phyloP scores from a whole-genome alignment of 352 stramenopile genomes.

The Aphanomyces stellatus region DNA sequence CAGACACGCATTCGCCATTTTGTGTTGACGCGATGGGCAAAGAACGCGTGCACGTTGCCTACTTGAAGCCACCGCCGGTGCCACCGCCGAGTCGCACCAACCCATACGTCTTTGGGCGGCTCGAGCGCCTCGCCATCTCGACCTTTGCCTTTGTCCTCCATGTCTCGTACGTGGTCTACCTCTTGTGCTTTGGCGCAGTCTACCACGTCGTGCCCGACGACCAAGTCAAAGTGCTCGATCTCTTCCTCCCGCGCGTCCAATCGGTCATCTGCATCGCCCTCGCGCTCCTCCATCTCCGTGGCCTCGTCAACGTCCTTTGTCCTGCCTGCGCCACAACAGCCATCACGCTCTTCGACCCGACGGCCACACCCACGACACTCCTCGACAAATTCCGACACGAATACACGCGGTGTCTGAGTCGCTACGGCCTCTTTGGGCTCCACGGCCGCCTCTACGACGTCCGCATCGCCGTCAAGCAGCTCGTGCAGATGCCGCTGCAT shows the following conservation, averaged over 20 bases:
- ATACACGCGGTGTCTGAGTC: neutral
- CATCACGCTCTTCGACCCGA: neutral
- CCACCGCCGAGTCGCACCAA: no score
- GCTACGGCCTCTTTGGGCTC: conserved; percentile 7
- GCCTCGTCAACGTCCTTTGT: neutral
- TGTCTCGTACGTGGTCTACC: neutral
- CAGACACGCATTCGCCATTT: no score
- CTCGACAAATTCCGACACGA: neutral
- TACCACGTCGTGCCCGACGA: neutral
- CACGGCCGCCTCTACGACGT: conserved; percentile 1
- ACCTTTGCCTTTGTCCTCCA: neutral
- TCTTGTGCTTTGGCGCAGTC: neutral
- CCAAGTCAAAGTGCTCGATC: neutral
- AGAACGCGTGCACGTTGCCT: no score
- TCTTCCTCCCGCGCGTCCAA: neutral
- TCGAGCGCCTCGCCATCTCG: neutral
- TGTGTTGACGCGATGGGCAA: no score
- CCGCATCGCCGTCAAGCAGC: neutral
- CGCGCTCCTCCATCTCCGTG: neutral
- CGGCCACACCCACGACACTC: neutral
- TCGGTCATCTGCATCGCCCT: neutral
- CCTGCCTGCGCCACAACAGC: neutral
- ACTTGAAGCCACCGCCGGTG: no score
- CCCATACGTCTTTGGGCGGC: conserved; percentile 4
- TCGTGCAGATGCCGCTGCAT: conserved; percentile 2